Conservation (phyloP, 2,329 filamentous ascomycete genomes). For the Grosmannia penicillata region DNA sequence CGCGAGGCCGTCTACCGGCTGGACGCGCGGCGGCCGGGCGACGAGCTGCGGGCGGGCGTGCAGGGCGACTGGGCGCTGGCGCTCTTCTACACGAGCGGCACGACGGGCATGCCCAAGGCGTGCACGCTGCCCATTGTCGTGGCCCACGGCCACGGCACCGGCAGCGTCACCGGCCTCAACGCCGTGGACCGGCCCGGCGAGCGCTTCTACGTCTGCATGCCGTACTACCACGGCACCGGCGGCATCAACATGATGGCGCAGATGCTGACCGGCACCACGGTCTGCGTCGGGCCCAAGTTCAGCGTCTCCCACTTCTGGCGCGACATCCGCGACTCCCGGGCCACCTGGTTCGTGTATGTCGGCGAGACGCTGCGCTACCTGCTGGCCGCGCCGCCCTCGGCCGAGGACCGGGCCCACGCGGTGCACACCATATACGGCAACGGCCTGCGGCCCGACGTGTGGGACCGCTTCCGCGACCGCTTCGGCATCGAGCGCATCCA, state of each 20-base stretch:
- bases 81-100: constrained; percentile 63
- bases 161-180: constrained; percentile 15
- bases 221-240: constrained; percentile 61
- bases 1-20: constrained; percentile 23
- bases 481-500: constrained; percentile 47
- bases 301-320: constrained; percentile 56
- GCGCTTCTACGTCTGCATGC: constrained; percentile 66
- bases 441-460: constrained; percentile 54
- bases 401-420: constrained; percentile 42
- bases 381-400: constrained; percentile 49
- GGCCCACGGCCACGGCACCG: constrained; percentile 15
- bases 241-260: constrained; percentile 41
- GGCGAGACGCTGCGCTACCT: constrained; percentile 66
- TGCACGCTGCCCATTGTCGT: constrained; percentile 41
- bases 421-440: constrained; percentile 50
- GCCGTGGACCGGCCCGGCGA: constrained; percentile 25
- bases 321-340: constrained; percentile 51
- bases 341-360: constrained; percentile 63
- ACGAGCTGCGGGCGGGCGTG: constrained; percentile 38
- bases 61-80: constrained; percentile 39
- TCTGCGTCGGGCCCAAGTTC: constrained; percentile 53
- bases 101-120: constrained; percentile 62
- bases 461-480: constrained; percentile 47
- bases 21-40: constrained; percentile 26
- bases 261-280: constrained; percentile 35